A percentile compares a stretch with the other conserved stretches of the same genome.
Evolutionary conservation across 1,139 yeast genomes (phyloP).

Genomic region (Blastobotrys illinoisensis): DNA sequence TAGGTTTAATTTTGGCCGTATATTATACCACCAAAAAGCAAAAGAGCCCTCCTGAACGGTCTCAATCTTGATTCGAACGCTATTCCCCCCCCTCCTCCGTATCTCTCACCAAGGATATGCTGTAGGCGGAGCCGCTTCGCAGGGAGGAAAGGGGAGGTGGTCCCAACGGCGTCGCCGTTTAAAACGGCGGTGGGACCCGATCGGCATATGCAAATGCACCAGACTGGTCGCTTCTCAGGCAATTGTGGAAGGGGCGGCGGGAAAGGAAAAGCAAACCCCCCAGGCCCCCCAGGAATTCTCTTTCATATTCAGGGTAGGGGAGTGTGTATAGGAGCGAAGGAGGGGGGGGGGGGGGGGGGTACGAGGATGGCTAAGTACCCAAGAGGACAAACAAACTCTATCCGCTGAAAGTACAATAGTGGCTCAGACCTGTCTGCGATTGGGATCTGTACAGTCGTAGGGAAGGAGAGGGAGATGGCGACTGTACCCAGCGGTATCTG

Average conservation of each 20-base stretch:
- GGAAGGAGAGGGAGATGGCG: neutral
- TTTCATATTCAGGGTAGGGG: no score
- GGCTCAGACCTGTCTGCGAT: neutral
- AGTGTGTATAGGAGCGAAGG: no score
- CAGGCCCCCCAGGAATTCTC: neutral
- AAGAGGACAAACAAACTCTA: neutral
- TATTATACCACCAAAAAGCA: neutral
- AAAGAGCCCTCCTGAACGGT: neutral
- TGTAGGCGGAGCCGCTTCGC: no score
- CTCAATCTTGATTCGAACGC: neutral
- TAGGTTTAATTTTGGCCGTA: neutral
- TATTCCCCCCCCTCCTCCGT: neutral
- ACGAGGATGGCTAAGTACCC: no score
- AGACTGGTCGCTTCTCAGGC: neutral
- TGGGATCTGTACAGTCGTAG: neutral
- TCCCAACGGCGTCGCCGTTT: neutral
- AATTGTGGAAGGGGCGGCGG: neutral
- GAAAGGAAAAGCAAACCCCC: neutral
- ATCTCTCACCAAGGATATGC: no score
- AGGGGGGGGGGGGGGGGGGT: no score
- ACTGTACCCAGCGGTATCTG: neutral
- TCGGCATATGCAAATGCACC: neutral
- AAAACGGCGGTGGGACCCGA: neutral
- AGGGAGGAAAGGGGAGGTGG: neutral
- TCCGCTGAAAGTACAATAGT: neutral